Evolutionary conservation across 2,329 filamentous ascomycete species (phyloP).

Genomic region (Aspergillus nomiae): DNA sequence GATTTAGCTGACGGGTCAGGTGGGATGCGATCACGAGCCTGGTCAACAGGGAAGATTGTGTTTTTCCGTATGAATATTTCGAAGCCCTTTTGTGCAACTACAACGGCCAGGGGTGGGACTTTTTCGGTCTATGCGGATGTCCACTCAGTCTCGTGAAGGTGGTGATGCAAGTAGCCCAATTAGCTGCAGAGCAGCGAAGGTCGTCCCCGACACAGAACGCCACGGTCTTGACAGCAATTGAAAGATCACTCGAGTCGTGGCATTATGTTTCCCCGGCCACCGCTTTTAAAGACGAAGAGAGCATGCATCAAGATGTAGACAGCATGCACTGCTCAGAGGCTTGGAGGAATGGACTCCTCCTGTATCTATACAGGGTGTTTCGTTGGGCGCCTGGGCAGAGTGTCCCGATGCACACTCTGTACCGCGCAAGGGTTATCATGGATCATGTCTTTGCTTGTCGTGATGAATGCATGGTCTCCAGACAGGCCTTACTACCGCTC

Average conservation of each 20-base stretch:
- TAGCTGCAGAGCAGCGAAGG: neutral
- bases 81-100: neutral
- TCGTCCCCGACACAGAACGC: neutral
- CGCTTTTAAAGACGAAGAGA: neutral
- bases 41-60: conserved; percentile 1
- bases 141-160: neutral
- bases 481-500: conserved; percentile 6
- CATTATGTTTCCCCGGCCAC: neutral
- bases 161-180: conserved; percentile 4
- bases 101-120: neutral
- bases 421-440: neutral
- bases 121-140: conserved; percentile 6
- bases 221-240: neutral
- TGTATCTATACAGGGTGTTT: neutral
- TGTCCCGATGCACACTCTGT: neutral
- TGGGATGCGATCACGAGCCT: conserved; percentile 9
- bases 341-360: neutral
- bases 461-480: neutral
- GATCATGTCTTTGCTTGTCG: conserved; percentile 10
- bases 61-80: conserved; percentile 1
- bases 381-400: neutral
- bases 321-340: neutral
- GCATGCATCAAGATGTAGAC: neutral
- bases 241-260: conserved; percentile 3
- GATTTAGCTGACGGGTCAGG: neutral